These are phyloP conservation scores for Plantago ovata DNA, from an alignment of 257 asterid species.

Conservation along the genomic window DNA sequence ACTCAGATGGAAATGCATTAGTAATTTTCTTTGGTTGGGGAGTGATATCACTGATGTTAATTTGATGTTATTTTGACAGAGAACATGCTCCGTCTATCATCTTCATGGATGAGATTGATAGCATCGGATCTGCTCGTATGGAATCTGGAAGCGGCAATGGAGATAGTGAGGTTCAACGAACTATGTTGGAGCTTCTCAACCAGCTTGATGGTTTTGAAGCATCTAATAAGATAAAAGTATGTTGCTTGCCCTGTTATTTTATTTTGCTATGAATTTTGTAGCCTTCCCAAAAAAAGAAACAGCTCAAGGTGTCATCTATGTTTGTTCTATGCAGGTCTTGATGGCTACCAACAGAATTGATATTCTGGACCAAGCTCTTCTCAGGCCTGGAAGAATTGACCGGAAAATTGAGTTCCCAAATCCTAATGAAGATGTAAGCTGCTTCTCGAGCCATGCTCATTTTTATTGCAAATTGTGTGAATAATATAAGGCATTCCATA, in stretches of 20 bases:
- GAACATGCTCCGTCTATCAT: constrained; percentile 78
- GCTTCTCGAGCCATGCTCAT: neutral
- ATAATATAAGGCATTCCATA: neutral
- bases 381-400: constrained; percentile 73
- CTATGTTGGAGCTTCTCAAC: constrained; percentile 71
- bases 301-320: neutral
- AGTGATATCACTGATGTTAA: no score
- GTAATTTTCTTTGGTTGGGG: neutral
- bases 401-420: constrained; percentile 72
- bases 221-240: constrained; percentile 66
- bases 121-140: constrained; percentile 74
- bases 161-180: constrained; percentile 73
- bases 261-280: neutral
- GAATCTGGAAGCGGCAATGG: constrained; percentile 79
- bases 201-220: constrained; percentile 84
- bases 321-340: constrained; percentile 39
- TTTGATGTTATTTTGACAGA: constrained; percentile 28
- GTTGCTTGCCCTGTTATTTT: constrained; percentile 8
- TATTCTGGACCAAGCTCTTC: constrained; percentile 69
- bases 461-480: neutral
- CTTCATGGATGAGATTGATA: constrained; percentile 75
- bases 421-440: constrained; percentile 63
- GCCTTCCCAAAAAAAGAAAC: constrained; percentile 1
- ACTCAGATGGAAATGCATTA: neutral
- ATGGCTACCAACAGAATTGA: constrained; percentile 79